Evolutionary conservation across 257 asterid species (phyloP).

Genomic region (Leptodermis oblonga): DNA sequence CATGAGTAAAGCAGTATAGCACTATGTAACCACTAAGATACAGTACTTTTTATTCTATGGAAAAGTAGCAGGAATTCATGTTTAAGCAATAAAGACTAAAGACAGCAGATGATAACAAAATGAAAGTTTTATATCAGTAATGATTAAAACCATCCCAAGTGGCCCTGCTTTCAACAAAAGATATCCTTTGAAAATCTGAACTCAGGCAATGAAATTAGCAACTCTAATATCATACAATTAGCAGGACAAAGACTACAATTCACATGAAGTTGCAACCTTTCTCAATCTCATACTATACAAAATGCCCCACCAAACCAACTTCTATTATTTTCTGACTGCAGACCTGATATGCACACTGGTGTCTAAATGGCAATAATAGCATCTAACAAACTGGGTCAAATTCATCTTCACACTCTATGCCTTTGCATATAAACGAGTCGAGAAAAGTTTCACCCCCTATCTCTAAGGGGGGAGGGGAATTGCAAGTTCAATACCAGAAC

Average conservation of each 20-base stretch:
- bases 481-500: not conserved
- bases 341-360: not conserved
- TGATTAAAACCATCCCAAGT: not conserved
- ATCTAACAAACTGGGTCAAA: conserved; percentile 9
- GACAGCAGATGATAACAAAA: not conserved
- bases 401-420: not conserved
- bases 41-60: not conserved
- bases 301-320: not conserved
- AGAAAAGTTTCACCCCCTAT: not conserved
- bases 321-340: not conserved
- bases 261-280: not conserved
- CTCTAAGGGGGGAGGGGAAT: not conserved
- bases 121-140: not conserved
- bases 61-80: not conserved
- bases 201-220: not conserved
- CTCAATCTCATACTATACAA: not conserved
- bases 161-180: not conserved
- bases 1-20: not conserved
- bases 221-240: not conserved
- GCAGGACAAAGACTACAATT: not conserved
- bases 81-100: too few species aligned
- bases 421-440: not conserved
- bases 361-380: not conserved
- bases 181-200: not conserved
- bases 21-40: not conserved